These are phyloP conservation scores for Colletotrichum lentis DNA, from an alignment of 2,329 filamentous ascomycete species.

Conservation along the genomic window DNA sequence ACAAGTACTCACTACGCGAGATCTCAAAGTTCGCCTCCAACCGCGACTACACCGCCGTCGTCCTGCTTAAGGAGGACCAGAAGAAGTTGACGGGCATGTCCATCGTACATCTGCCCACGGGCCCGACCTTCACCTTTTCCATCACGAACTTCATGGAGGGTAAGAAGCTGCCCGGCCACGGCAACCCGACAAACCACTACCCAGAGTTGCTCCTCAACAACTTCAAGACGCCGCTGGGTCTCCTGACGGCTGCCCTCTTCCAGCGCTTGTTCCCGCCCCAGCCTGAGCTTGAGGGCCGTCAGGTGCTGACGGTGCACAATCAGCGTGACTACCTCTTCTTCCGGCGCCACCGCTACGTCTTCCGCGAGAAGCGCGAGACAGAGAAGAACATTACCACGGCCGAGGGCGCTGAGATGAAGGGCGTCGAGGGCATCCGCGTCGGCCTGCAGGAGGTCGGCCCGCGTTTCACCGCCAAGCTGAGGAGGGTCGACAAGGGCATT, in stretches of 20 bases:
- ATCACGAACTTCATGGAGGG: conserved; percentile 92
- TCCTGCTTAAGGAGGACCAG: conserved; percentile 87
- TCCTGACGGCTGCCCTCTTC: conserved; percentile 87
- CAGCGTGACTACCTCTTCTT: conserved; percentile 97
- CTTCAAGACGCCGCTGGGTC: conserved; percentile 90
- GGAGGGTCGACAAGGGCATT: conserved; percentile 90
- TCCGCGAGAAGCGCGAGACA: conserved; percentile 84
- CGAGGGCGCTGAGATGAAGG: conserved; percentile 84
- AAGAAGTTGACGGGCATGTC: conserved; percentile 86
- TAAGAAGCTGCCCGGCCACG: conserved; percentile 87
- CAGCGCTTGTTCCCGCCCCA: conserved; percentile 73
- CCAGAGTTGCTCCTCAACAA: conserved; percentile 92
- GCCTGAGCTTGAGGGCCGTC: conserved; percentile 84
- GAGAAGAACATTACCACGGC: conserved; percentile 86
- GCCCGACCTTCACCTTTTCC: conserved; percentile 92
- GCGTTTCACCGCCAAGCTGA: conserved; percentile 77
- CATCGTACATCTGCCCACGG: conserved; percentile 81
- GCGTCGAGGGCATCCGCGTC: conserved; percentile 84
- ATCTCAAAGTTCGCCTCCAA: conserved; percentile 87
- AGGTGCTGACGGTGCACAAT: conserved; percentile 92
- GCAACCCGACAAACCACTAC: conserved; percentile 85
- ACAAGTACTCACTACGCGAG: conserved; percentile 92
- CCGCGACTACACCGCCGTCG: conserved; percentile 81
- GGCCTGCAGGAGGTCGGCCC: conserved; percentile 85
- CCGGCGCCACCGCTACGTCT: conserved; percentile 87